phyloP scores from a whole-genome alignment of 176 grass and related monocot species.

The Oryza glaberrima region DNA sequence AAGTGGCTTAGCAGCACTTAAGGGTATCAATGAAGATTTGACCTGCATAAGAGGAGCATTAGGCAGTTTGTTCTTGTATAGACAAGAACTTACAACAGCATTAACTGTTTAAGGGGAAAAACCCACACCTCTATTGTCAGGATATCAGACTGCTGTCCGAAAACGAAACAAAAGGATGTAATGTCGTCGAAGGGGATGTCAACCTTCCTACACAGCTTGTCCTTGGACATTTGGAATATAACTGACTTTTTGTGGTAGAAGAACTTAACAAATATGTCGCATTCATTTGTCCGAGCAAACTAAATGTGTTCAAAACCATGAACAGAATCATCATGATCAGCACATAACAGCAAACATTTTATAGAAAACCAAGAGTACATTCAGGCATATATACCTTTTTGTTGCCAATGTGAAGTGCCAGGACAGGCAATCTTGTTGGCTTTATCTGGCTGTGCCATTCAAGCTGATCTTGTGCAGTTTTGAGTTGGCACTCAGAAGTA shows the following conservation, averaged over 20 bases:
- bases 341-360: too few species aligned
- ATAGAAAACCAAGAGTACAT: neutral
- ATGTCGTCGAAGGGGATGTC: slow-evolving; percentile 16
- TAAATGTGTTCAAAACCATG: slow-evolving; percentile 3
- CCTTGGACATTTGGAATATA: neutral
- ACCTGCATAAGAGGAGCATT: slow-evolving; percentile 11
- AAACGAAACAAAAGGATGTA: neutral
- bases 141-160: neutral
- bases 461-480: neutral
- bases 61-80: neutral
- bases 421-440: slow-evolving; percentile 1
- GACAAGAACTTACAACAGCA: neutral
- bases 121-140: neutral
- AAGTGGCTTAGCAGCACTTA: neutral
- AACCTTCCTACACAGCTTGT: neutral
- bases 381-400: slow-evolving; percentile 10
- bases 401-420: neutral
- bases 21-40: neutral
- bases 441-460: neutral
- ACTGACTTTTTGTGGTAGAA: neutral
- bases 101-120: neutral
- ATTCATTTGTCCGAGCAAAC: neutral
- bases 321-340: neutral
- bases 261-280: slow-evolving; percentile 1
- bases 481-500: neutral